Conservation (phyloP, 805 yeast species). For the Clavispora santaluciae region DNA sequence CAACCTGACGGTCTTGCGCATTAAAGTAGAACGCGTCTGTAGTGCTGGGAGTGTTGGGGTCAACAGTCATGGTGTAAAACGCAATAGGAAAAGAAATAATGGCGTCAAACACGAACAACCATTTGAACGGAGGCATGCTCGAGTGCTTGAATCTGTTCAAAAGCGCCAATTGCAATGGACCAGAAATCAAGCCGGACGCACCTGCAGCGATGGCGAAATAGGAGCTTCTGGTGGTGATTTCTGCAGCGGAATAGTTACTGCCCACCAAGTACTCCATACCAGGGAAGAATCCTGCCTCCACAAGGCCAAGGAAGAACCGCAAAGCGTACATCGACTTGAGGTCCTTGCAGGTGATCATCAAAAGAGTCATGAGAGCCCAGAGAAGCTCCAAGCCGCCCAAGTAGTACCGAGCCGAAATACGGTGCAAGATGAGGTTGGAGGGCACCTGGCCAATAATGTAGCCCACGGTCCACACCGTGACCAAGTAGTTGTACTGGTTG, state of each 20-base stretch:
- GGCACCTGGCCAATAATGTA: constrained; percentile 15
- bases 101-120: constrained; percentile 33
- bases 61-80: constrained; percentile 27
- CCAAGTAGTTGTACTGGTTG: constrained; percentile 16
- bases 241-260: constrained; percentile 23
- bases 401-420: constrained; percentile 40
- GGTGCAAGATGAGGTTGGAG: constrained; percentile 28
- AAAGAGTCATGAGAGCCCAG: constrained; percentile 36
- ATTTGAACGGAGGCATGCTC: constrained; percentile 25
- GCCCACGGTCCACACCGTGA: constrained; percentile 14
- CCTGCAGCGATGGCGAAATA: constrained; percentile 26
- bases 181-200: constrained; percentile 27
- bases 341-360: constrained; percentile 20
- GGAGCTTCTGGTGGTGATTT: constrained; percentile 27
- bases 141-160: constrained; percentile 20
- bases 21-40: constrained; percentile 29
- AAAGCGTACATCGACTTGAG: constrained; percentile 12
- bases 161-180: constrained; percentile 29
- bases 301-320: constrained; percentile 31
- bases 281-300: constrained; percentile 51
- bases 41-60: constrained; percentile 33
- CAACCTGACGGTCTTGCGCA: constrained; percentile 31
- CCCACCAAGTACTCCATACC: constrained; percentile 50
- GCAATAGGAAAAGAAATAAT: constrained; percentile 31
- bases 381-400: constrained; percentile 39